phyloP scores from a whole-genome alignment of 1,284 basidiomycete species.

The Neolentinus lepideus region DNA sequence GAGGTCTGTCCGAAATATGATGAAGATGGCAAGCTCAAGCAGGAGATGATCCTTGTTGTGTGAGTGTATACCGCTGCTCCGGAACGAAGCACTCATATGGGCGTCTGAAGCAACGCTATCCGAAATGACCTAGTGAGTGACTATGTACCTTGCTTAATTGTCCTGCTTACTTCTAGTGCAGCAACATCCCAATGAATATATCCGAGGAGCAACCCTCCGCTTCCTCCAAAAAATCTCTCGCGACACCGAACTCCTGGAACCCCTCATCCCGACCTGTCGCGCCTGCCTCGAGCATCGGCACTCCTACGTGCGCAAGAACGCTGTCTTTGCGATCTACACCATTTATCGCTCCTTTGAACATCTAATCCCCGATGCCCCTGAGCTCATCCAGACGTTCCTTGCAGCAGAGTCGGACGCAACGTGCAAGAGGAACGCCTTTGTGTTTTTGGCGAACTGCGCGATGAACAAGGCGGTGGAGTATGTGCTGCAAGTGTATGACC shows the following conservation, averaged over 20 bases:
- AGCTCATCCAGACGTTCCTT: slow-evolving; percentile 95
- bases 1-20: slow-evolving; percentile 99
- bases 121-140: slow-evolving; percentile 86
- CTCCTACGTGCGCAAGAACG: slow-evolving; percentile 98
- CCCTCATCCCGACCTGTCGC: slow-evolving; percentile 90
- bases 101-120: slow-evolving; percentile 70
- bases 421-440: slow-evolving; percentile 97
- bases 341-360: slow-evolving; percentile 94
- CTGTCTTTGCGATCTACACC: slow-evolving; percentile 92
- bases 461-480: slow-evolving; percentile 92
- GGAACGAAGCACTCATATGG: slow-evolving; percentile 1
- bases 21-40: slow-evolving; percentile 95
- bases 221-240: slow-evolving; percentile 95
- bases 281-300: slow-evolving; percentile 97
- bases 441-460: slow-evolving; percentile 86
- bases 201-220: slow-evolving; percentile 93
- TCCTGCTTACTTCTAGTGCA: slow-evolving; percentile 22
- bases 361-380: slow-evolving; percentile 95
- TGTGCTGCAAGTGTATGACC: slow-evolving; percentile 80
- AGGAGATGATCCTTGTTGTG: slow-evolving; percentile 99
- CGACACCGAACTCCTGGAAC: slow-evolving; percentile 93
- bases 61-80: slow-evolving; percentile 34
- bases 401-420: slow-evolving; percentile 95
- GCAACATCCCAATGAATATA: slow-evolving; percentile 99
- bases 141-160: neutral